Base-by-base conservation (phyloP, 1,139 yeast genomes). In the Pichia sp. region DNA sequence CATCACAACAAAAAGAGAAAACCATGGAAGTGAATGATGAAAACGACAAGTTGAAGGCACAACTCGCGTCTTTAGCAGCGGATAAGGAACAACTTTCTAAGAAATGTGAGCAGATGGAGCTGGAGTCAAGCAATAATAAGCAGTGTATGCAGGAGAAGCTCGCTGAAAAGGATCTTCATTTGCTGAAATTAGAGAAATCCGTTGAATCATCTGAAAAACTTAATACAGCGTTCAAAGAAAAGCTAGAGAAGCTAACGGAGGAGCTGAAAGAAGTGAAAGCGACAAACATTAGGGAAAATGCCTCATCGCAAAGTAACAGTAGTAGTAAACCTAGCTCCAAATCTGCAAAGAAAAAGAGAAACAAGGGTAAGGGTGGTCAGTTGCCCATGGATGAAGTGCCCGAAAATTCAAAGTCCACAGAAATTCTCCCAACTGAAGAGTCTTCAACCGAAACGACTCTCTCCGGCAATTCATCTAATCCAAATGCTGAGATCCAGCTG, bases 181-280 rank as follows among this genome's bases (percentile, higher is more conserved):
- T n/a, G n/a, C n/a, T n/a, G n/a, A n/a, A 40, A 10, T 34, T 50
- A n/a, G 42, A 46, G 29, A 35, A 45, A 7, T 39, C 54, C 3
- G 24, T 50, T 11, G 46, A 42, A 11, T 50, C 56, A 1, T 30
- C 41, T 9, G 37, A 42, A 12, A 52, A 47, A 24, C 32, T 55
- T 23, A 39, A 42, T 18, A 48, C 46, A 27, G 34, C 48, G 14
- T 55, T 52, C 31, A 55, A 50, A 25, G 49, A 50, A 8, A 52
- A 50, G 31, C 42, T 52, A 1, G 38, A 45, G 3, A 19, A 42
- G 6, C 36, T 53, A 22, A 40, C 42, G 13, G 46, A 44, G 10
- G 48, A 51, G 30, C 30, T 27, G 11, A 26, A 31, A 29, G n/a
- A 32, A 22, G 29, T 24, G 16, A 6, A 22, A 22, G 34, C 5